Base-by-base conservation (phyloP, 202 grass and related monocot genomes). In the Musa balbisiana region DNA sequence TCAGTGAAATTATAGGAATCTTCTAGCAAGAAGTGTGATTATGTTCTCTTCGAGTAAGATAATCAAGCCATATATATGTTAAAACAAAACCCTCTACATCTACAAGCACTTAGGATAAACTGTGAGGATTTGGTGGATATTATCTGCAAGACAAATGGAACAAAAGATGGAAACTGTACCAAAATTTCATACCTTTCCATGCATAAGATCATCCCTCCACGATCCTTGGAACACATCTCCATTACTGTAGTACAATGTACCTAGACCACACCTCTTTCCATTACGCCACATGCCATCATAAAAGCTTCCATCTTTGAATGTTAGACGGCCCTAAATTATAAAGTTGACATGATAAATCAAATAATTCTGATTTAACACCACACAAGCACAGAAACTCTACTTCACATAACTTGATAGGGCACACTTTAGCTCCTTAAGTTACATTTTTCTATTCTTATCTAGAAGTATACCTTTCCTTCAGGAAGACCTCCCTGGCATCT, bases 121-220 rank as follows among this genome's bases (percentile, higher is more conserved):
- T 60, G 17, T 60, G 14, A 60, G 56, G n/a, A 60, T 9, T 60
- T 60, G n/a, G 3, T 43, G 33, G 33, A 43, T 43, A 43, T 43
- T 43, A 43, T 43, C 33, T 43, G 33, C 33, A 43, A 43, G 33
- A 43, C 5, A 43, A 43, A 43, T 43, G 33, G 33, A 43, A 43
- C 33, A 43, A 6, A 43, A 43, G 33, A 43, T 43, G 33, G 5
- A 43, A 43, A 0, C 33, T 43, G 8, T 65, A 65, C 23, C 8
- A 43, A 56, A 50, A 43, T 84, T 43, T 64, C 69, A 78, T 87
- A 98, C 91, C 88, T 98, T 98, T 75, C 95, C 95, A 88, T 94
- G 95, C 77, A 94, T 89, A 81, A 98, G 83, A 80, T 89, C 91
- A 69, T 98, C 95, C 81, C 95, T 93, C 95, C 95, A 92, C 54